A percentile compares a stretch with the other conserved stretches of the same genome.
These are phyloP conservation scores for Oxyria digyna DNA, from an alignment of 148 eudicot genomes.

Conservation along the genomic window DNA sequence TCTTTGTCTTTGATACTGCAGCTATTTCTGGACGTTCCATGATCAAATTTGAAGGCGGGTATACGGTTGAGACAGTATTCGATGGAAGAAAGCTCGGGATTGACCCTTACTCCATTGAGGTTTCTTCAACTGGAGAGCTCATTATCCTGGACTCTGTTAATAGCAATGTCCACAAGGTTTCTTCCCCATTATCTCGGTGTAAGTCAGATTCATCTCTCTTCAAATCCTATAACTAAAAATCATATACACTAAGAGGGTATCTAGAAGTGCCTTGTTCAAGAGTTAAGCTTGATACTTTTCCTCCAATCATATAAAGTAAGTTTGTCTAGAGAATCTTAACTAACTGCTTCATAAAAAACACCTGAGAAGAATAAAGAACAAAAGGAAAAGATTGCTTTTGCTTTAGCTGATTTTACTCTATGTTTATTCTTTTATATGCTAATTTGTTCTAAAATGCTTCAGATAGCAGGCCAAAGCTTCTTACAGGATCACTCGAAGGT, in stretches of 20 bases:
- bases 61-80: conserved; percentile 84
- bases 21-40: conserved; percentile 68
- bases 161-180: conserved; percentile 81
- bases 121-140: conserved; percentile 79
- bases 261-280: not conserved
- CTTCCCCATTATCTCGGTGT: conserved; percentile 82
- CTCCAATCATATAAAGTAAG: not conserved
- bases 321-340: not conserved
- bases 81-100: conserved; percentile 99
- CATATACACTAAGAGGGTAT: not conserved
- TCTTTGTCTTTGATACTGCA: conserved; percentile 14
- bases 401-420: too few species aligned
- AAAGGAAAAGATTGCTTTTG: not conserved
- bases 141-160: conserved; percentile 82
- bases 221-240: too few species aligned
- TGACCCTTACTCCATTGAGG: conserved; percentile 80
- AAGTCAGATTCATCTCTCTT: conserved; percentile 17
- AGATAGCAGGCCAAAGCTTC: conserved; percentile 87
- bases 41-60: conserved; percentile 97
- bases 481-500: conserved; percentile 95
- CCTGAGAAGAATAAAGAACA: not conserved
- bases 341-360: not conserved
- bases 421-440: not conserved
- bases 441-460: not conserved
- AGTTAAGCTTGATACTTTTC: not conserved